These are phyloP conservation scores for Caloboletus firmus DNA, from an alignment of 1,284 basidiomycete species.

Conservation along the genomic window DNA sequence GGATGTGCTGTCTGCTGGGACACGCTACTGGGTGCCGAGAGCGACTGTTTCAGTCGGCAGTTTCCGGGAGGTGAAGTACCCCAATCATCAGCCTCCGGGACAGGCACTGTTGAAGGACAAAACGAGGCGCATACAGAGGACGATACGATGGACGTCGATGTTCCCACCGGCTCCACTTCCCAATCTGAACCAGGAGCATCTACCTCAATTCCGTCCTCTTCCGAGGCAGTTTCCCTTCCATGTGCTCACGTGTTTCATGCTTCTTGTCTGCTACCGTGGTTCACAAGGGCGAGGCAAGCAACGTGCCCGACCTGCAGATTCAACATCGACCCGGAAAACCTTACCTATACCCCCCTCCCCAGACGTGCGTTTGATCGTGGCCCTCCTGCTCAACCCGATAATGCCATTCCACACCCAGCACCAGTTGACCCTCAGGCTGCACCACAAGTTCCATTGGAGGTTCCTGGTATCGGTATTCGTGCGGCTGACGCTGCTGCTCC, in stretches of 20 bases:
- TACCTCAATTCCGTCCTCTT: conserved; percentile 2
- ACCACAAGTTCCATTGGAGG: conserved; percentile 6
- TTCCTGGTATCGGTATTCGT: background rate
- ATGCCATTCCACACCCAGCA: conserved; percentile 5
- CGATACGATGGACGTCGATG: conserved; percentile 27
- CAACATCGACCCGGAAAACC: conserved; percentile 72
- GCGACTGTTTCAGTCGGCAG: conserved; percentile 38
- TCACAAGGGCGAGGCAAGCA: conserved; percentile 69
- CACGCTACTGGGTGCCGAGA: conserved; percentile 52
- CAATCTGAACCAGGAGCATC: conserved; percentile 7
- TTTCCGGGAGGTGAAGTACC: conserved; percentile 19
- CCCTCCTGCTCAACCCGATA: conserved; percentile 8
- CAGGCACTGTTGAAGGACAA: conserved; percentile 7
- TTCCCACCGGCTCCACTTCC: background rate
- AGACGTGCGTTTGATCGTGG: conserved; percentile 21
- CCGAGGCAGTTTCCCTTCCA: conserved; percentile 48
- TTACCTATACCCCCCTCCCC: conserved; percentile 48
- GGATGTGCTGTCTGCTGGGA: conserved; percentile 79
- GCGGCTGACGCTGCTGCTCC: background rate
- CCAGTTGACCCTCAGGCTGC: conserved; percentile 3
- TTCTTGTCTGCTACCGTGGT: conserved; percentile 75
- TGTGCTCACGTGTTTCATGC: conserved; percentile 80
- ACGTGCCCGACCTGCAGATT: conserved; percentile 81
- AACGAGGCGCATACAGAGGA: conserved; percentile 1
- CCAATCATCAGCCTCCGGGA: conserved; percentile 13